Evolutionary conservation across 176 grass and related monocot genomes (phyloP), one percentile per base, ranked within the genome.

Genomic region (Paspalum vaginatum): DNA sequence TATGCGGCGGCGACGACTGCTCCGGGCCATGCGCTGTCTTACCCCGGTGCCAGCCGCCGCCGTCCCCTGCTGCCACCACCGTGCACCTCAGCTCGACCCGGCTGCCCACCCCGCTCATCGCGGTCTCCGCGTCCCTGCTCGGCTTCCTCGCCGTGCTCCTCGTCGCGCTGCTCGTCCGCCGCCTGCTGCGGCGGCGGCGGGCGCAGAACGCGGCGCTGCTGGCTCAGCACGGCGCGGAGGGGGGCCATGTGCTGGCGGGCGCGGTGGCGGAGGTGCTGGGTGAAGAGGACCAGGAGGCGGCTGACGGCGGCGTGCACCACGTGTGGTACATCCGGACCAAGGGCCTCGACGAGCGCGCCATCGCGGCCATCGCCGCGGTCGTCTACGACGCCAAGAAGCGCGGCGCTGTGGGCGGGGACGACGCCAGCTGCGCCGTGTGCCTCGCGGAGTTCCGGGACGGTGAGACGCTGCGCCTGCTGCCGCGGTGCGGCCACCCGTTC

Each of bases 241-340:
- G 79, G 8, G 75, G 41, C 0, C 44, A 12, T 2, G 69, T 43
- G 10, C 32, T 61, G 51, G 74, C 39, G 8, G 68, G 67, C 44
- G 7, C 11, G 64, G 51, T 24, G 60, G 32, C 24, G 76, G 64
- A 53, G 9, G 81, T 0, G 69, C 14, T 6, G 59, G 64, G 10
- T 43, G 10, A 17, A 44, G 42, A 9, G 63, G 65, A 5, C 20
- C 46, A 54, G 11, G 27, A 47, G 45, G 63, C 11, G 25, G 79
- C 48, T 2, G 72, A 5, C 7, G 68, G 12, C 22, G 87, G 84
- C 27, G 64, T 87, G 42, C 92, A 94, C 78, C 88, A 98, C 64
- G 86, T 89, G 11, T 98, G 92, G 95, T 91, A 89, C 61, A 98
- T 98, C 43, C 73, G 83, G 8, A 98, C 94, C 42, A 92, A 94